phyloP scores from a whole-genome alignment of 192 early-diverging fungal species.

The Kappamyces sp. region DNA sequence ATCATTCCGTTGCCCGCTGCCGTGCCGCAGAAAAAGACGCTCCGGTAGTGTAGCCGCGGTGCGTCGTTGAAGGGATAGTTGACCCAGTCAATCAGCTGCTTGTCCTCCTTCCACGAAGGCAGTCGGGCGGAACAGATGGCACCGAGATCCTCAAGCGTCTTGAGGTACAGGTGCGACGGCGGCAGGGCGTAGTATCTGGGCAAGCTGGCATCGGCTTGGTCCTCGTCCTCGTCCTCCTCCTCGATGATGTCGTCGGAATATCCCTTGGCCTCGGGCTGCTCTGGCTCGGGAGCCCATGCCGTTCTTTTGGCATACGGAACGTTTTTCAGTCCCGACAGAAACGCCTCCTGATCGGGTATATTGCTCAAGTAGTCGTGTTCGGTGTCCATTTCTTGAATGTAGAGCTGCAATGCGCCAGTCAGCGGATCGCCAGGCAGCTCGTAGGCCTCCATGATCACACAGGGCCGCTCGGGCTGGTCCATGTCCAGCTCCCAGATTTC shows the following conservation, averaged over 20 bases:
- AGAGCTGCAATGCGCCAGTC: background rate
- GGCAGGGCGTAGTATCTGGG: background rate
- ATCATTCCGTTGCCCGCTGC: background rate
- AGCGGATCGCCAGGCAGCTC: conserved; percentile 11
- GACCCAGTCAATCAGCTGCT: background rate
- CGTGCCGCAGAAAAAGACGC: conserved; percentile 1
- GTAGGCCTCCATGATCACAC: background rate
- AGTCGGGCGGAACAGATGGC: background rate
- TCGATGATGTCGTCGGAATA: background rate
- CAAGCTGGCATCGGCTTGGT: background rate
- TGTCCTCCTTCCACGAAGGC: background rate
- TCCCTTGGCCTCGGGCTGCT: background rate
- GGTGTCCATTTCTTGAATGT: conserved; percentile 9
- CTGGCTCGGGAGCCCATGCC: background rate
- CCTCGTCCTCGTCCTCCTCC: background rate
- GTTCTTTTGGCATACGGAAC: background rate
- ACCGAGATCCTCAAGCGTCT: background rate
- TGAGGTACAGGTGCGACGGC: background rate
- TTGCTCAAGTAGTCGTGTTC: conserved; percentile 1
- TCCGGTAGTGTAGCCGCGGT: conserved; percentile 1
- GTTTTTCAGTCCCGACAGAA: background rate
- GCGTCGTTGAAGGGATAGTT: background rate
- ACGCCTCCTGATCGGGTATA: background rate
- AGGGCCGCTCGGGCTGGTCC: background rate
- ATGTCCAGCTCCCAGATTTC: background rate